A percentile compares a stretch with the other conserved stretches of the same genome.
Evolutionary conservation across 2,329 filamentous ascomycete genomes (phyloP).

Genomic region (Ampelomyces quisqualis): DNA sequence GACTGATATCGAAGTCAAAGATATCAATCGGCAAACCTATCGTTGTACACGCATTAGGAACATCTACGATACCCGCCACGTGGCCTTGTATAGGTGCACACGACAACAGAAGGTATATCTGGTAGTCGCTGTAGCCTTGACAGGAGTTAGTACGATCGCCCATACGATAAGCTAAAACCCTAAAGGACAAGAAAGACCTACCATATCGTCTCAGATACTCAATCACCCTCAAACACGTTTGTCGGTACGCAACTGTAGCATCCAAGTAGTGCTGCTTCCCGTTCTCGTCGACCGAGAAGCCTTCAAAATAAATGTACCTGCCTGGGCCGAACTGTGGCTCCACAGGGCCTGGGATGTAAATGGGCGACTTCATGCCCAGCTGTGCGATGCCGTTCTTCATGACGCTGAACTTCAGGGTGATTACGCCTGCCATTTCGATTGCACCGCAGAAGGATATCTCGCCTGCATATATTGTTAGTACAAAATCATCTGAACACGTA

Average conservation of each 20-base stretch:
- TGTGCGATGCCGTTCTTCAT: slow-evolving; percentile 77
- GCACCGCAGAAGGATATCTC: slow-evolving; percentile 77
- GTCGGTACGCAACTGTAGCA: slow-evolving; percentile 80
- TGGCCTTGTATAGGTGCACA: slow-evolving; percentile 87
- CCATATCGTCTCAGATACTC: slow-evolving; percentile 78
- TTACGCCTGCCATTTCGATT: slow-evolving; percentile 91
- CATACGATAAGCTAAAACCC: too few relatives aligned
- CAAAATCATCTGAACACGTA: neutral
- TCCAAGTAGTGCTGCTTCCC: slow-evolving; percentile 91
- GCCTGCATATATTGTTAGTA: too few relatives aligned
- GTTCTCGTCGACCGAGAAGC: slow-evolving; percentile 83
- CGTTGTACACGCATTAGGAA: slow-evolving; percentile 89
- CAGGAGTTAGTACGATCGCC: neutral
- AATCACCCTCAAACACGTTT: slow-evolving; percentile 74
- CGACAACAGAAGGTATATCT: slow-evolving; percentile 81
- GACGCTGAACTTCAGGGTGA: slow-evolving; percentile 86
- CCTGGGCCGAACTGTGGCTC: slow-evolving; percentile 85
- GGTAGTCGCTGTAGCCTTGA: slow-evolving; percentile 64
- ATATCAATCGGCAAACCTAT: slow-evolving; percentile 89
- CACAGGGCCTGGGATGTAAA: slow-evolving; percentile 83
- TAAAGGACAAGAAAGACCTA: too few relatives aligned
- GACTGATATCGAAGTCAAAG: slow-evolving; percentile 88
- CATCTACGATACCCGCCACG: slow-evolving; percentile 82
- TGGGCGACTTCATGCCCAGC: slow-evolving; percentile 75
- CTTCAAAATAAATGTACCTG: slow-evolving; percentile 80